Conservation (phyloP, 768 basidiomycete species). For the Lyophyllum decastes region DNA sequence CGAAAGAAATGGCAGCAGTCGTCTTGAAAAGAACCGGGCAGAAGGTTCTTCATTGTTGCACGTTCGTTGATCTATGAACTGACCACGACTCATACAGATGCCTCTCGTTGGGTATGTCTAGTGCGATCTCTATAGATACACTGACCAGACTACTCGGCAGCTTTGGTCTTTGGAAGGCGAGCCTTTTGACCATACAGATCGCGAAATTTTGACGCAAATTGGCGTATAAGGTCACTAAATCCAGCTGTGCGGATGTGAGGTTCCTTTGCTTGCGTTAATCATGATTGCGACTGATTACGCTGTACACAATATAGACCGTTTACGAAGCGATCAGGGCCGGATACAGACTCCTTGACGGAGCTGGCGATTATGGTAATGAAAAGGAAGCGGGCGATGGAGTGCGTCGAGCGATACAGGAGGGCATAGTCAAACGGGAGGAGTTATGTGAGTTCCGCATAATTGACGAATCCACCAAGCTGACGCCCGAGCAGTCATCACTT, state of each 20-base stretch:
- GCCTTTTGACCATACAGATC: constrained; percentile 4
- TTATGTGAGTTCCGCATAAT: constrained; percentile 55
- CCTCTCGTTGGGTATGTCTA: constrained; percentile 64
- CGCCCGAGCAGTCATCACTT: constrained; percentile 65
- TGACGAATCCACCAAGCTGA: constrained; percentile 1
- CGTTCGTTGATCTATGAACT: neutral
- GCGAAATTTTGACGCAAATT: constrained; percentile 47
- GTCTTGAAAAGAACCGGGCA: constrained; percentile 60
- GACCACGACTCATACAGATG: constrained; percentile 45
- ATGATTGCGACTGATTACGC: neutral
- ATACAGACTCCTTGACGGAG: constrained; percentile 85
- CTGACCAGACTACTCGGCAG: constrained; percentile 31
- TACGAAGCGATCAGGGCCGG: constrained; percentile 86
- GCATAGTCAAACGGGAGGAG: constrained; percentile 86
- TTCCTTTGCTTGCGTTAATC: neutral
- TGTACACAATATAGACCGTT: constrained; percentile 52
- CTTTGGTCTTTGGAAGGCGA: constrained; percentile 73
- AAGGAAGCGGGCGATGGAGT: constrained; percentile 83
- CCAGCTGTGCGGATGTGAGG: constrained; percentile 60
- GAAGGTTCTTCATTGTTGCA: constrained; percentile 40
- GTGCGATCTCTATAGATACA: neutral
- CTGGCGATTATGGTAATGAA: constrained; percentile 89
- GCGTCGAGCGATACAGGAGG: constrained; percentile 73
- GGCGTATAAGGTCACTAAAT: constrained; percentile 55
- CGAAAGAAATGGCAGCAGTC: constrained; percentile 47